These are phyloP conservation scores for Pelargonium cotyledonis DNA, from an alignment of 441 rosid species.

Conservation along the genomic window DNA sequence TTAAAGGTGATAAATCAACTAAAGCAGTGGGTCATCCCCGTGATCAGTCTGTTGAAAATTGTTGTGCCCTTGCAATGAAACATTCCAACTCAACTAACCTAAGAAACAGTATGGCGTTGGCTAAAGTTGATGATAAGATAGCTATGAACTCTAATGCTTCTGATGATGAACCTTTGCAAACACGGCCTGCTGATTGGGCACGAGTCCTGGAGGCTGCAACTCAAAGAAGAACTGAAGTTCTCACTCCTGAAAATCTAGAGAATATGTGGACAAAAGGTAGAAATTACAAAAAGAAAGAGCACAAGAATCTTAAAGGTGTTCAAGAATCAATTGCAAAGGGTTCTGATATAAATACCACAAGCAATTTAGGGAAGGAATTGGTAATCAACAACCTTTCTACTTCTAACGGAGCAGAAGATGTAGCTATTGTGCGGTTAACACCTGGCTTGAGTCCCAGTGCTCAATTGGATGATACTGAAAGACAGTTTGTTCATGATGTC, in stretches of 20 bases:
- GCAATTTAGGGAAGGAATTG: slow-evolving; percentile 1
- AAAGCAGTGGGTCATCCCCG: slow-evolving; percentile 8
- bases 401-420: slow-evolving; percentile 35
- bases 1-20: slow-evolving; percentile 36
- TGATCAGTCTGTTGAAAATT: slow-evolving; percentile 23
- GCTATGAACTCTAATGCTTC: slow-evolving; percentile 23
- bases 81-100: slow-evolving; percentile 32
- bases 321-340: slow-evolving; percentile 29
- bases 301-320: slow-evolving; percentile 37
- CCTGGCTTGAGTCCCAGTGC: slow-evolving; percentile 34
- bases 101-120: slow-evolving; percentile 31
- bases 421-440: slow-evolving; percentile 24
- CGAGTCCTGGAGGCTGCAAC: slow-evolving; percentile 71
- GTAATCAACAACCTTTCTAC: neutral
- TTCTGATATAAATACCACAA: neutral
- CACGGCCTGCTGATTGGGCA: slow-evolving; percentile 72
- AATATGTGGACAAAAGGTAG: slow-evolving; percentile 98
- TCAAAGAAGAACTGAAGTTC: slow-evolving; percentile 91
- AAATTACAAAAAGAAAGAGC: slow-evolving; percentile 76
- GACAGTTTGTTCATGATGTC: slow-evolving; percentile 23
- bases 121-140: slow-evolving; percentile 29
- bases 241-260: slow-evolving; percentile 94
- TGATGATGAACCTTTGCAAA: slow-evolving; percentile 37
- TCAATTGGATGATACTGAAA: slow-evolving; percentile 25
- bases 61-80: slow-evolving; percentile 27